Evolutionary conservation across 345 rosid species (phyloP).

Genomic region (Salix dunnii): DNA sequence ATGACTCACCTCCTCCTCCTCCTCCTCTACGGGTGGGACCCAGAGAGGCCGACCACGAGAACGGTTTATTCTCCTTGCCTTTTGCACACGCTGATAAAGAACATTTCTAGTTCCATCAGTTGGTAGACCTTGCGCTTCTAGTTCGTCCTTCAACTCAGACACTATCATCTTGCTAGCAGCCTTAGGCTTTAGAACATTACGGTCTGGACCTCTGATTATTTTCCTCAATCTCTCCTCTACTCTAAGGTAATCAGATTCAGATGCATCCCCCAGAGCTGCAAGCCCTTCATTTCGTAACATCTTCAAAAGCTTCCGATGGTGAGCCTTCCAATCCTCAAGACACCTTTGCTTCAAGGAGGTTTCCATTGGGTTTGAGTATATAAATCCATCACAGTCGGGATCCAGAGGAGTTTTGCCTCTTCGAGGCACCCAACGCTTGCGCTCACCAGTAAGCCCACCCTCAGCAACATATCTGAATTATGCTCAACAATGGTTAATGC

Average conservation of each 20-base stretch:
- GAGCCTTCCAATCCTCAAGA: slow-evolving; percentile 67
- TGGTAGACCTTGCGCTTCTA: slow-evolving; percentile 93
- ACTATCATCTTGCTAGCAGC: slow-evolving; percentile 99
- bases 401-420: slow-evolving; percentile 90
- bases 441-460: slow-evolving; percentile 97
- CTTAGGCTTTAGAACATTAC: slow-evolving; percentile 80
- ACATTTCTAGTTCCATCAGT: slow-evolving; percentile 95
- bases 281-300: slow-evolving; percentile 72
- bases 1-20: slow-evolving; percentile 76
- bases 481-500: slow-evolving; percentile 10
- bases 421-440: slow-evolving; percentile 98
- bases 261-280: slow-evolving; percentile 63
- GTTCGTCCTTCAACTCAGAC: slow-evolving; percentile 87
- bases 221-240: slow-evolving; percentile 71
- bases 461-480: slow-evolving; percentile 70
- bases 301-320: slow-evolving; percentile 72
- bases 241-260: slow-evolving; percentile 78
- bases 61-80: slow-evolving; percentile 94
- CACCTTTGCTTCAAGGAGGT: slow-evolving; percentile 90
- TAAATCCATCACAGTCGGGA: slow-evolving; percentile 85
- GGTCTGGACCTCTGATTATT: slow-evolving; percentile 75
- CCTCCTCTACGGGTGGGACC: slow-evolving; percentile 97
- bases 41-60: slow-evolving; percentile 97
- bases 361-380: slow-evolving; percentile 83
- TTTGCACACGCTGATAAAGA: slow-evolving; percentile 97